Conservation (phyloP, 345 rosid genomes). For the Bruguiera gymnorhiza region DNA sequence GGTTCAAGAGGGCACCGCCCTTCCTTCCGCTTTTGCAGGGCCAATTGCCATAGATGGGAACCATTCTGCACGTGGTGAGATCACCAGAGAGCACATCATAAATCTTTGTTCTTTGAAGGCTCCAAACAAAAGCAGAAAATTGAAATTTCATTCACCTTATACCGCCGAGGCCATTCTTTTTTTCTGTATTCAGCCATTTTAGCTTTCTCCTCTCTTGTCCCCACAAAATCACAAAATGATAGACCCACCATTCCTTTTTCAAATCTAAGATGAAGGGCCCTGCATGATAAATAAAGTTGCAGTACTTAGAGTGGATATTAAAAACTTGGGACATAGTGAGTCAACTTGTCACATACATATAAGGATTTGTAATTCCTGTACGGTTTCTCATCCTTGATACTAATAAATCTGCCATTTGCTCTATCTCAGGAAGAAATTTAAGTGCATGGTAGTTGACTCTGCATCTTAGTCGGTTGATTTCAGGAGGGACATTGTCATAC, state of each 20-base stretch:
- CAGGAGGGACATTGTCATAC: constrained; percentile 96
- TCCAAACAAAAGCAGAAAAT: constrained; percentile 15
- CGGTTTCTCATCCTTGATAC: constrained; percentile 96
- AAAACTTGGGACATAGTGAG: constrained; percentile 12
- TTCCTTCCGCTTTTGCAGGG: constrained; percentile 95
- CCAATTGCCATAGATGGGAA: constrained; percentile 93
- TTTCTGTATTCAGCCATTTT: constrained; percentile 90
- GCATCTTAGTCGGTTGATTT: constrained; percentile 96
- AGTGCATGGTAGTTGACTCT: constrained; percentile 99
- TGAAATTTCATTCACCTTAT: constrained; percentile 51
- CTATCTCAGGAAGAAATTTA: constrained; percentile 89
- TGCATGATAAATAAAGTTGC: constrained; percentile 29
- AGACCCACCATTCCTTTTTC: constrained; percentile 99
- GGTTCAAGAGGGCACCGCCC: constrained; percentile 99
- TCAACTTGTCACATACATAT: constrained; percentile 58
- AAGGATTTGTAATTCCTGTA: constrained; percentile 79
- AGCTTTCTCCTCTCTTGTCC: constrained; percentile 95
- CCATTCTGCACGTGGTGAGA: constrained; percentile 64
- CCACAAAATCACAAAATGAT: constrained; percentile 97
- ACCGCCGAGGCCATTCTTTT: constrained; percentile 99
- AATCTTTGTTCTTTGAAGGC: constrained; percentile 4
- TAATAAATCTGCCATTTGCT: constrained; percentile 83
- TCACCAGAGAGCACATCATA: constrained; percentile 15
- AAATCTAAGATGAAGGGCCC: constrained; percentile 99
- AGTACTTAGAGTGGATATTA: constrained; percentile 12